A percentile compares a stretch with the other conserved stretches of the same genome.
These are phyloP conservation scores for Fonsecaea erecta DNA, from an alignment of 2,329 filamentous ascomycete species.

Conservation along the genomic window DNA sequence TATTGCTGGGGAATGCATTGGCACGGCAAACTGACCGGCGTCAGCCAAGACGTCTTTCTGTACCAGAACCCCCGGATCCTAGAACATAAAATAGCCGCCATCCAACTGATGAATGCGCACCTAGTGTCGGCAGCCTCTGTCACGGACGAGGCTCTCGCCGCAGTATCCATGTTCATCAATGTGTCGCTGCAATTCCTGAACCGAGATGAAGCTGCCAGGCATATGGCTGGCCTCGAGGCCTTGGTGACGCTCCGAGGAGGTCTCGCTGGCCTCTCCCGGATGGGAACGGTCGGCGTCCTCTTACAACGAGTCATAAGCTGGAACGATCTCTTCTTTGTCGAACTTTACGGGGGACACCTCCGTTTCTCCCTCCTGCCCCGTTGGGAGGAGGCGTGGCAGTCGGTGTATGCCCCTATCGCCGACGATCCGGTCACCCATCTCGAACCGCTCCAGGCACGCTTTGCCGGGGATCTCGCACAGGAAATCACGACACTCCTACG, in stretches of 20 bases:
- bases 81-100: slow-evolving; percentile 18
- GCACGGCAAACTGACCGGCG: slow-evolving; percentile 19
- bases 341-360: slow-evolving; percentile 17
- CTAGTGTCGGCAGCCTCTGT: background rate
- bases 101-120: slow-evolving; percentile 15
- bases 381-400: slow-evolving; percentile 17
- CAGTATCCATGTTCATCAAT: slow-evolving; percentile 20
- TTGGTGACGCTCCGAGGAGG: slow-evolving; percentile 16
- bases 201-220: slow-evolving; percentile 11
- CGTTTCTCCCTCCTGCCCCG: slow-evolving; percentile 18
- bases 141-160: slow-evolving; percentile 15
- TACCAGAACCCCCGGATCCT: slow-evolving; percentile 19
- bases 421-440: slow-evolving; percentile 22
- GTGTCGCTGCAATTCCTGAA: slow-evolving; percentile 12
- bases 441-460: slow-evolving; percentile 20
- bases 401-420: slow-evolving; percentile 4
- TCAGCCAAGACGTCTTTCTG: slow-evolving; percentile 10
- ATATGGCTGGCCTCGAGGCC: slow-evolving; percentile 16
- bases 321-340: slow-evolving; percentile 19
- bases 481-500: slow-evolving; percentile 11
- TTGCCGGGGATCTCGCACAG: slow-evolving; percentile 5
- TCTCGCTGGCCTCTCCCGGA: slow-evolving; percentile 6
- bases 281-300: slow-evolving; percentile 13
- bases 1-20: slow-evolving; percentile 25
- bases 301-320: slow-evolving; percentile 22